phyloP scores from a whole-genome alignment of 2,329 filamentous ascomycete species.

The Coniochaeta prunicola region DNA sequence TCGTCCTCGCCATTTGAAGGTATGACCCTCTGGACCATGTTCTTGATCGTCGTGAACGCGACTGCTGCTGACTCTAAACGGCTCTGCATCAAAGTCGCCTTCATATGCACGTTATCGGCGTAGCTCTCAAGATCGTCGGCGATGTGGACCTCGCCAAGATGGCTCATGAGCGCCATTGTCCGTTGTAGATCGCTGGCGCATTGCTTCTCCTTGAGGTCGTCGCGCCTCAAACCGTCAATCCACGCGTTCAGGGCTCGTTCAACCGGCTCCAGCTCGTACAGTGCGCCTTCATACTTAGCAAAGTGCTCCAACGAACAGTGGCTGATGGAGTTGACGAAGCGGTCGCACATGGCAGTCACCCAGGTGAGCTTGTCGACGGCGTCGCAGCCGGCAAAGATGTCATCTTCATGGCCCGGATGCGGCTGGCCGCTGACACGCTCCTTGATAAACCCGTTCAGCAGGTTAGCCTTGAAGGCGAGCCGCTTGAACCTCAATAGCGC shows the following conservation, averaged over 20 bases:
- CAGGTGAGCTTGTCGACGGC: slow-evolving; percentile 79
- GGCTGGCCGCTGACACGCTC: slow-evolving; percentile 66
- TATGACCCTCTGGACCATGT: slow-evolving; percentile 61
- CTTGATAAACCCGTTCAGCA: slow-evolving; percentile 71
- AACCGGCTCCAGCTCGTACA: slow-evolving; percentile 85
- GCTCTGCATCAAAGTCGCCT: slow-evolving; percentile 67
- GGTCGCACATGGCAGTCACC: slow-evolving; percentile 75
- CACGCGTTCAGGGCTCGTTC: slow-evolving; percentile 83
- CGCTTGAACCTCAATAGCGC: slow-evolving; percentile 83
- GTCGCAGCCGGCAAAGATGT: slow-evolving; percentile 72
- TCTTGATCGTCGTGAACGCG: slow-evolving; percentile 55
- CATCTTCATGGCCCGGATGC: slow-evolving; percentile 65
- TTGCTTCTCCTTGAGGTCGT: slow-evolving; percentile 79
- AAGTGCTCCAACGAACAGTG: slow-evolving; percentile 75
- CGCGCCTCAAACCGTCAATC: slow-evolving; percentile 75
- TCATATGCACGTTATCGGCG: slow-evolving; percentile 75
- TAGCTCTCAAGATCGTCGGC: slow-evolving; percentile 62
- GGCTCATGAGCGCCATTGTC: slow-evolving; percentile 79
- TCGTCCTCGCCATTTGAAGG: slow-evolving; percentile 53
- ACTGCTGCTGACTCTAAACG: slow-evolving; percentile 72
- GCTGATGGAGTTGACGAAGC: slow-evolving; percentile 74
- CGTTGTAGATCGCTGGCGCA: slow-evolving; percentile 75
- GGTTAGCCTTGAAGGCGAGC: slow-evolving; percentile 77
- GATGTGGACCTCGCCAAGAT: slow-evolving; percentile 77
- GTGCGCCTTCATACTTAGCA: slow-evolving; percentile 65